Evolutionary conservation across 169 alveolate genomes (phyloP).

Genomic region (Eimeria sp.): DNA sequence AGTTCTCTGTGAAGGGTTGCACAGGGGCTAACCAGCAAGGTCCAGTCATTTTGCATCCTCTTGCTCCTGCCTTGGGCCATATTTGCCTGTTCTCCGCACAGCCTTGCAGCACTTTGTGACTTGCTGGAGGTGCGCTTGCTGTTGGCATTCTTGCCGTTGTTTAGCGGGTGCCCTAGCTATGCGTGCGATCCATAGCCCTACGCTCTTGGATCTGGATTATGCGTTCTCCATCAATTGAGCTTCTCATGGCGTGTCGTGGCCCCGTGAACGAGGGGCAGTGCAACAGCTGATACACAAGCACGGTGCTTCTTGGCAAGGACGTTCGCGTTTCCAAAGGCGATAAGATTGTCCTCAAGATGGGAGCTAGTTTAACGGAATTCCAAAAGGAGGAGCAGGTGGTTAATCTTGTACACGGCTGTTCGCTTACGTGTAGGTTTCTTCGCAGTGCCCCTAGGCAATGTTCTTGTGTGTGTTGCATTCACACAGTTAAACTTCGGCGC

Average conservation of each 20-base stretch:
- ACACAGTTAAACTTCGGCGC: neutral
- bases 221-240: neutral
- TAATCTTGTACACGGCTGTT: neutral
- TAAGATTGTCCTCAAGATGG: slow-evolving; percentile 29
- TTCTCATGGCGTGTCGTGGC: slow-evolving; percentile 50
- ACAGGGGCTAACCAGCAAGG: neutral
- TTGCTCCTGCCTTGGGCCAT: neutral
- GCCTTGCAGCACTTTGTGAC: neutral
- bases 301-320: slow-evolving; percentile 72
- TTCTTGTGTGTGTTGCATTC: neutral
- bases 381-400: slow-evolving; percentile 60
- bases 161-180: neutral
- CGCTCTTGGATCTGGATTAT: neutral
- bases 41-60: neutral
- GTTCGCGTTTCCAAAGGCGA: slow-evolving; percentile 58
- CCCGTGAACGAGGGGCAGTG: slow-evolving; percentile 78
- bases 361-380: slow-evolving; percentile 63
- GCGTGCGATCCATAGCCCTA: neutral
- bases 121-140: neutral
- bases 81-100: neutral
- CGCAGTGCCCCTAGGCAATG: neutral
- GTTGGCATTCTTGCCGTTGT: neutral
- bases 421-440: neutral
- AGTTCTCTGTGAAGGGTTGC: too few relatives aligned
- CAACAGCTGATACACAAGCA: slow-evolving; percentile 80